A percentile compares a stretch with the other conserved stretches of the same genome.
These are phyloP conservation scores for Alternaria sp. DNA, from an alignment of 2,329 filamentous ascomycete genomes.

Conservation along the genomic window DNA sequence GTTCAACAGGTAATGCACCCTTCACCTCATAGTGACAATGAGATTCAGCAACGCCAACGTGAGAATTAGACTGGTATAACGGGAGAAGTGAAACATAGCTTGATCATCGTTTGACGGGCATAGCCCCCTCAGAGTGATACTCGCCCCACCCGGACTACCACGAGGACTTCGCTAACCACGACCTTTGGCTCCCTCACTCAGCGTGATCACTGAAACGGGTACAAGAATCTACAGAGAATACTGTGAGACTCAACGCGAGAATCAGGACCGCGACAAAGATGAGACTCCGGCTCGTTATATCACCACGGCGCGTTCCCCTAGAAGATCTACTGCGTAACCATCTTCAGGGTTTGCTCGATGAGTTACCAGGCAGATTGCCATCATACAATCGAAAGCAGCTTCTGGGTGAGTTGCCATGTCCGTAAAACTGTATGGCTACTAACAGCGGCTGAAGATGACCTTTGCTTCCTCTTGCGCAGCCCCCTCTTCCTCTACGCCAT, in stretches of 20 bases:
- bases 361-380: slow-evolving; percentile 12
- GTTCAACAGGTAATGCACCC: background rate
- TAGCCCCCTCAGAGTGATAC: background rate
- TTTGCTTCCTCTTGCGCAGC: slow-evolving; percentile 18
- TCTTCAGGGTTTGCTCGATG: slow-evolving; percentile 12
- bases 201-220: background rate
- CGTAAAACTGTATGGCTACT: background rate
- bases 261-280: background rate
- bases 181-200: background rate
- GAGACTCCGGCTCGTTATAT: background rate
- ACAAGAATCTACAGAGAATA: background rate
- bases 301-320: background rate
- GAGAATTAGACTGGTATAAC: background rate
- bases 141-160: background rate
- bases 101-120: background rate
- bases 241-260: background rate
- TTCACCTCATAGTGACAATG: background rate
- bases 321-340: slow-evolving; percentile 2
- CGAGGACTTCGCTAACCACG: too few relatives aligned
- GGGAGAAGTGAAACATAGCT: background rate
- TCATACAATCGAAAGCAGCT: slow-evolving; percentile 11
- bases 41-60: background rate
- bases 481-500: slow-evolving; percentile 20
- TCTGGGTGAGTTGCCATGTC: slow-evolving; percentile 7
- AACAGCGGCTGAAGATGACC: slow-evolving; percentile 7